Percentiles rank a stretch among this genome's conserved stretches.
Conservation (phyloP, 2,329 filamentous ascomycete species). For the Monosporascus sp. region DNA sequence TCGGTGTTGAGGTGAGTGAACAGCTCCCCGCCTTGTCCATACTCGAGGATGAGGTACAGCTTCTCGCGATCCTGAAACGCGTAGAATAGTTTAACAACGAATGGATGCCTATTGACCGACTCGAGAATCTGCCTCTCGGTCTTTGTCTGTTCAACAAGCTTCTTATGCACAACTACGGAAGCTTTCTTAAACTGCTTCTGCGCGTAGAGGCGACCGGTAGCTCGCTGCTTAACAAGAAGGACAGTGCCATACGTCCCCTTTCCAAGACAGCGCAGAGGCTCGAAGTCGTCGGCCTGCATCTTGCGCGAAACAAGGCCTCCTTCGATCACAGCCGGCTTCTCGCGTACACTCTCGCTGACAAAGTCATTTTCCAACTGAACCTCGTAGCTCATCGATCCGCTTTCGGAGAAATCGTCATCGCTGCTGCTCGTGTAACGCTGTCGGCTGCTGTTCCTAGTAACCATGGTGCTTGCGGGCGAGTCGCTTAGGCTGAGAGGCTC, state of each 20-base stretch:
- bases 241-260: slow-evolving; percentile 97
- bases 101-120: slow-evolving; percentile 92
- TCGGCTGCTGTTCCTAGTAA: slow-evolving; percentile 48
- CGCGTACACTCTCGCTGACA: slow-evolving; percentile 58
- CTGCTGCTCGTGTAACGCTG: slow-evolving; percentile 52
- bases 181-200: slow-evolving; percentile 99
- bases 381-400: slow-evolving; percentile 70
- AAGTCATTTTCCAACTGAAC: slow-evolving; percentile 82
- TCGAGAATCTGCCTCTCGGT: slow-evolving; percentile 93
- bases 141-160: slow-evolving; percentile 93
- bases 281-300: slow-evolving; percentile 88
- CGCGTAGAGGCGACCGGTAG: slow-evolving; percentile 84
- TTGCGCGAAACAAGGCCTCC: slow-evolving; percentile 60
- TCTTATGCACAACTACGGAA: slow-evolving; percentile 89
- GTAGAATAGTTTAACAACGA: slow-evolving; percentile 97
- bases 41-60: slow-evolving; percentile 94
- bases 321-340: slow-evolving; percentile 39
- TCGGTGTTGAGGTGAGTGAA: slow-evolving; percentile 93
- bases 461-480: slow-evolving; percentile 49
- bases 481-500: slow-evolving; percentile 67
- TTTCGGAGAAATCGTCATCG: slow-evolving; percentile 65
- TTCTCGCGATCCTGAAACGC: slow-evolving; percentile 98
- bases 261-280: slow-evolving; percentile 83
- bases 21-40: slow-evolving; percentile 92
- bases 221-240: slow-evolving; percentile 80